phyloP scores from a whole-genome alignment of 768 basidiomycete species.

The Dacryopinax primogenitus region DNA sequence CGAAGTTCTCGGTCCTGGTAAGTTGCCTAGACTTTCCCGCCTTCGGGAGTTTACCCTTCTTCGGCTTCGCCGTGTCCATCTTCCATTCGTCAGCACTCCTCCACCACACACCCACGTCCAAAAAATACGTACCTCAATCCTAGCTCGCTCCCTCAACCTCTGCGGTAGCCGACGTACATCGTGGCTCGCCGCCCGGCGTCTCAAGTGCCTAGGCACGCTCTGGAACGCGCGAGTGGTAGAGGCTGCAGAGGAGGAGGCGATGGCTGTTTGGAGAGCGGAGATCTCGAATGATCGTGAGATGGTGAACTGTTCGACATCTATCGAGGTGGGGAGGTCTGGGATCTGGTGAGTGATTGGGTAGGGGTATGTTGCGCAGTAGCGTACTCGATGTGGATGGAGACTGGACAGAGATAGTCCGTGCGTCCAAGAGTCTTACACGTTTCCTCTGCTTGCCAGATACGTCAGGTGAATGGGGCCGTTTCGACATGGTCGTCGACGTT shows the following conservation, averaged over 20 bases:
- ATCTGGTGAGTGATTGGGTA: neutral
- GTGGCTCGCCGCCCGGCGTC: conserved; percentile 88
- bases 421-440: neutral
- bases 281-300: conserved; percentile 87
- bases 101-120: neutral
- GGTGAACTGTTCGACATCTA: conserved; percentile 82
- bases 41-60: conserved; percentile 43
- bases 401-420: neutral
- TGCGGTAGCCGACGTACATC: conserved; percentile 81
- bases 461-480: too few relatives aligned
- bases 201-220: conserved; percentile 77
- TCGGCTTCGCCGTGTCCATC: conserved; percentile 42
- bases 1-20: conserved; percentile 46
- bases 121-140: conserved; percentile 51
- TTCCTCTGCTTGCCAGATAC: too few relatives aligned
- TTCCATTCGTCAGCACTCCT: conserved; percentile 19
- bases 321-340: conserved; percentile 46
- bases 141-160: conserved; percentile 70
- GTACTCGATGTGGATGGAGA: neutral
- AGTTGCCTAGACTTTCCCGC: conserved; percentile 48
- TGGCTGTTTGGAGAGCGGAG: conserved; percentile 73
- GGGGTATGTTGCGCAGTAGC: neutral
- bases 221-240: conserved; percentile 81
- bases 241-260: conserved; percentile 60
- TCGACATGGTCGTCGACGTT: too few relatives aligned